These are phyloP conservation scores for Apophysomyces ossiformis DNA, from an alignment of 371 early-diverging fungal species.

Conservation along the genomic window DNA sequence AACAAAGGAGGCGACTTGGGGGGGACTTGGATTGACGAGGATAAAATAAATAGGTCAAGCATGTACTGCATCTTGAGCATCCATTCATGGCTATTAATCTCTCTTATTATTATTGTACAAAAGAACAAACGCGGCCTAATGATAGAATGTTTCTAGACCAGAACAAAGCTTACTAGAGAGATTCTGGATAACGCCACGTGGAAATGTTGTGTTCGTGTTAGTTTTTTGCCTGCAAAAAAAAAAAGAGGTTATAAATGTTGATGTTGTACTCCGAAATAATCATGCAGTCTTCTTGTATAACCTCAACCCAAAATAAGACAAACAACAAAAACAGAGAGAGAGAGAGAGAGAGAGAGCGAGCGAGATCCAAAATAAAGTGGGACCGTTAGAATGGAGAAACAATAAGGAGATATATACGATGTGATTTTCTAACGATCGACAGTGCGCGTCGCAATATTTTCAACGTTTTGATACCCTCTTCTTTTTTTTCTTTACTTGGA, in stretches of 20 bases:
- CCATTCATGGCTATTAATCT: too few species aligned
- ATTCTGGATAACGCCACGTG: too few species aligned
- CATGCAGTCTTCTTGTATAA: constrained; percentile 9
- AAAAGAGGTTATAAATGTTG: background rate
- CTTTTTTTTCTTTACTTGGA: background rate
- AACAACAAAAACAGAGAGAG: background rate
- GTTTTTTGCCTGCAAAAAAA: background rate
- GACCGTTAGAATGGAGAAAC: too few species aligned
- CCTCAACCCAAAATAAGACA: constrained; percentile 1
- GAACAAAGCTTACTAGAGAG: too few species aligned
- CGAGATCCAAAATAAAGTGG: background rate
- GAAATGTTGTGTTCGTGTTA: too few species aligned
- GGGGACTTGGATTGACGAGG: background rate
- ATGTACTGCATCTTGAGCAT: too few species aligned
- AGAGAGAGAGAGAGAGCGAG: background rate
- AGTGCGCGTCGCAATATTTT: constrained; percentile 1
- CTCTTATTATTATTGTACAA: too few species aligned
- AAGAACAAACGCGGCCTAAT: too few species aligned
- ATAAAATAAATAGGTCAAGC: too few species aligned
- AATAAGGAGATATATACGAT: background rate
- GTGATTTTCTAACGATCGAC: constrained; percentile 2
- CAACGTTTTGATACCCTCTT: background rate
- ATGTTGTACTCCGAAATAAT: background rate
- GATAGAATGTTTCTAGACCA: too few species aligned
- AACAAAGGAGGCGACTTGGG: background rate